phyloP scores from a whole-genome alignment of 176 grass and related monocot species.

The Echinochloa phyllopogon region DNA sequence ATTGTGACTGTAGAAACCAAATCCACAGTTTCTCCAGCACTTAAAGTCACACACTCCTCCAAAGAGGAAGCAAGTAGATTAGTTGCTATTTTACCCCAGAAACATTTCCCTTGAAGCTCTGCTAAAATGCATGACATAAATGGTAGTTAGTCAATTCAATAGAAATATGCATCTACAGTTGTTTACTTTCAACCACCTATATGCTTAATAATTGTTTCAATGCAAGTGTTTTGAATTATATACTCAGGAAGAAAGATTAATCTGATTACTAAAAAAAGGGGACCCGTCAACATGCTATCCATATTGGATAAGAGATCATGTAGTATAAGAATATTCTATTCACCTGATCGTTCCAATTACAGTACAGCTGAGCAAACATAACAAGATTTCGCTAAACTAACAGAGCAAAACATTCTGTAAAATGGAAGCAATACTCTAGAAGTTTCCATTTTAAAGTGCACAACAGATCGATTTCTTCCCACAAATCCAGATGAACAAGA shows the following conservation, averaged over 20 bases:
- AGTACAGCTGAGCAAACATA: not conserved
- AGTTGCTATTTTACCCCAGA: slow-evolving; percentile 85
- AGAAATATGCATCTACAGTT: slow-evolving; percentile 13
- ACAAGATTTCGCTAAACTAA: not conserved
- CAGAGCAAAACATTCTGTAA: not conserved
- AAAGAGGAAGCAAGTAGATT: slow-evolving; percentile 80
- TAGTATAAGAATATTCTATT: not conserved
- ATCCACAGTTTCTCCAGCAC: slow-evolving; percentile 66
- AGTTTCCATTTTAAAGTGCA: not conserved
- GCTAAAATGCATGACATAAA: slow-evolving; percentile 42
- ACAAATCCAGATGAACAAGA: not conserved
- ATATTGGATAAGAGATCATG: not conserved
- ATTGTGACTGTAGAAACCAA: slow-evolving; percentile 78
- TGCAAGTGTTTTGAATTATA: not conserved
- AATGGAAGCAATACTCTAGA: not conserved
- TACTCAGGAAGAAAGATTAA: not conserved
- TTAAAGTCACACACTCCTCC: slow-evolving; percentile 78
- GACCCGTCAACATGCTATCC: slow-evolving; percentile 1
- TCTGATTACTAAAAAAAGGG: not conserved
- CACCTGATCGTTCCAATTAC: not conserved
- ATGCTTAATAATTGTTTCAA: slow-evolving; percentile 17
- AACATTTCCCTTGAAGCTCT: slow-evolving; percentile 93
- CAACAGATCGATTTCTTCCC: not conserved
- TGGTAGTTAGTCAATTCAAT: slow-evolving; percentile 36
- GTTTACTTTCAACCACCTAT: slow-evolving; percentile 16